Conservation (phyloP, 345 rosid species). For the thale cress (Arabidopsis thaliana) region TAIR10.1 NC_003070.9:10812501-10813000, state of each 20-base stretch:
- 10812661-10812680: slow-evolving; percentile 89
- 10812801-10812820: slow-evolving; percentile 54
- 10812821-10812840: slow-evolving; percentile 57
- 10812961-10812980: slow-evolving; percentile 61
- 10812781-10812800: slow-evolving; percentile 85
- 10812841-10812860: slow-evolving; percentile 78
- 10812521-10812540: slow-evolving; percentile 59
- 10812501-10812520: slow-evolving; percentile 92
- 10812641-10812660: slow-evolving; percentile 9
- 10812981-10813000: slow-evolving; percentile 84
- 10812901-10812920: slow-evolving; percentile 36
- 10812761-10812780: slow-evolving; percentile 74
- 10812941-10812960: slow-evolving; percentile 93
- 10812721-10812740: slow-evolving; percentile 15
- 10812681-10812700: slow-evolving; percentile 79
- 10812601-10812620: background rate
- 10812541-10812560: slow-evolving; percentile 48
- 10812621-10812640: background rate
- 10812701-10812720: slow-evolving; percentile 57
- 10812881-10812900: slow-evolving; percentile 53
- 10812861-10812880: slow-evolving; percentile 77
- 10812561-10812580: slow-evolving; percentile 73
- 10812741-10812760: slow-evolving; percentile 32
- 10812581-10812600: slow-evolving; percentile 76
- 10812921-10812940: slow-evolving; percentile 32